A percentile compares a stretch with the other conserved stretches of the same genome.
phyloP scores from a whole-genome alignment of 768 basidiomycete genomes.

The Clitopilus hobsonii region DNA sequence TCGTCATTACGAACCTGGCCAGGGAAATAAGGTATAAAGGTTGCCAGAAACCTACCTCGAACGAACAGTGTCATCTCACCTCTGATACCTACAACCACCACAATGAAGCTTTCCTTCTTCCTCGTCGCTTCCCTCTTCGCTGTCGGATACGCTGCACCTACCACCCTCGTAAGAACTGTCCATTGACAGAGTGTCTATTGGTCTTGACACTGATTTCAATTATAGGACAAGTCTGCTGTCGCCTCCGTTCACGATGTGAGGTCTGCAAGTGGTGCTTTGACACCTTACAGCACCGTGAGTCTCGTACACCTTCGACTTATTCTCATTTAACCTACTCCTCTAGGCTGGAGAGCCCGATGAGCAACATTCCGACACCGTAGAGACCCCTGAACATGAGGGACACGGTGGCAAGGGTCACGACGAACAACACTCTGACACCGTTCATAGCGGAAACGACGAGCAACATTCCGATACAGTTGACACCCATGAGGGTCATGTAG shows the following conservation, averaged over 20 bases:
- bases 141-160: neutral
- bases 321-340: neutral
- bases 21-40: too few relatives aligned
- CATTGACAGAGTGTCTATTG: neutral
- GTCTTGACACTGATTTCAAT: neutral
- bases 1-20: too few relatives aligned
- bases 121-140: neutral
- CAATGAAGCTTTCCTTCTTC: neutral
- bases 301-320: neutral
- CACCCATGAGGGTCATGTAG: neutral
- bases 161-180: neutral
- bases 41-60: too few relatives aligned
- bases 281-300: neutral
- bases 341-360: neutral
- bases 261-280: too few relatives aligned
- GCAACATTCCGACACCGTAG: neutral
- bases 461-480: neutral
- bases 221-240: too few relatives aligned
- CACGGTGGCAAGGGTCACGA: too few relatives aligned
- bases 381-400: neutral
- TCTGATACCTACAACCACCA: neutral
- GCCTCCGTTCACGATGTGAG: too few relatives aligned
- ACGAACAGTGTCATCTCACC: too few relatives aligned
- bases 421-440: neutral
- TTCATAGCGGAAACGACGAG: neutral